These are phyloP conservation scores for Chlorella sp. DNA, from an alignment of 139 green algal genomes.

Conservation along the genomic window DNA sequence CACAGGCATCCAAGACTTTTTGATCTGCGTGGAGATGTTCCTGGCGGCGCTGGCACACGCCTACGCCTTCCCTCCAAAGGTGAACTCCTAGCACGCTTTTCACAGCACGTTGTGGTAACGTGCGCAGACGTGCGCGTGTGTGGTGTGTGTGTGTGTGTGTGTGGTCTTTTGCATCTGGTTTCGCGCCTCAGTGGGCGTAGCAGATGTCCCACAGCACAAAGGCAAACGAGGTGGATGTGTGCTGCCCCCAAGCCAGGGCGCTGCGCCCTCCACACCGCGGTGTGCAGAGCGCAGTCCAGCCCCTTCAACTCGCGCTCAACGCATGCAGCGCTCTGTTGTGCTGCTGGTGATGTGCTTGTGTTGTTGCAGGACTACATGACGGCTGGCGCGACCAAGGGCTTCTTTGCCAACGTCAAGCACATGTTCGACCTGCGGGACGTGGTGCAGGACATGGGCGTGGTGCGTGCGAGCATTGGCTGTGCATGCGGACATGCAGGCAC, in stretches of 20 bases:
- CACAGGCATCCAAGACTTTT: conserved; percentile 64
- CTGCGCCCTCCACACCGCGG: no score
- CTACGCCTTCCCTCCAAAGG: conserved; percentile 82
- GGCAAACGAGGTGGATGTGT: no score
- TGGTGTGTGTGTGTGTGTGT: no score
- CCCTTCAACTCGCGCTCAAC: no score
- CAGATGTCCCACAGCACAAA: no score
- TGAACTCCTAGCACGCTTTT: no score
- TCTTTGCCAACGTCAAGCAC: conserved; percentile 69
- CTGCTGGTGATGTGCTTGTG: no score
- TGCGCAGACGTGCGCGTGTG: neutral
- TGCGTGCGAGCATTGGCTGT: conserved; percentile 2
- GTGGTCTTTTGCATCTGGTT: no score
- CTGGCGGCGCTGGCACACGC: conserved; percentile 81
- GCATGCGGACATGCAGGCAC: neutral
- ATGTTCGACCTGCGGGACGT: conserved; percentile 86
- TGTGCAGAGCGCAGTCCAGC: no score
- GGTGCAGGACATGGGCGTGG: conserved; percentile 53
- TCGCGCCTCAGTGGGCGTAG: no score
- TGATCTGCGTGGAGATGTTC: conserved; percentile 98
- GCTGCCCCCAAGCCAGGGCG: no score
- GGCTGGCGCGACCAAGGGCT: conserved; percentile 42
- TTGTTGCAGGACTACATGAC: conserved; percentile 28
- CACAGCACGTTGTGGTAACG: neutral
- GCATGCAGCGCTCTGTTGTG: no score